These are phyloP conservation scores for Eucalyptus microcorys DNA, from an alignment of 345 rosid species.

Conservation along the genomic window DNA sequence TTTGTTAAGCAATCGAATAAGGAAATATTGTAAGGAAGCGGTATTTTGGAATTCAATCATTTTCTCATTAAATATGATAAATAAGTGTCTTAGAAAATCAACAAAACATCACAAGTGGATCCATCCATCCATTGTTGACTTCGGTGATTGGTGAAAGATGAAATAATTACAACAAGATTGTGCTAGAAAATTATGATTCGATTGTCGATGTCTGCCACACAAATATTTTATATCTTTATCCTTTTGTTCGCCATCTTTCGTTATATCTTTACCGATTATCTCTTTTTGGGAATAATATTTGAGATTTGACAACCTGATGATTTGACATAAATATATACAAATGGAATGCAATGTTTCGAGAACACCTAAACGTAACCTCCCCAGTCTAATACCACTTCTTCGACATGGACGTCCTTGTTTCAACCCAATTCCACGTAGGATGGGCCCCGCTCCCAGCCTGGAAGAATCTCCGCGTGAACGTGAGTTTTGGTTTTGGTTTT, in stretches of 20 bases:
- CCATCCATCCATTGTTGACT: no score
- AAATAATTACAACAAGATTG: background rate
- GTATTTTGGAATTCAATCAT: background rate
- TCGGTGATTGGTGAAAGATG: no score
- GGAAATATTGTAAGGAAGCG: background rate
- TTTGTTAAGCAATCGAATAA: background rate
- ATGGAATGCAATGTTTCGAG: background rate
- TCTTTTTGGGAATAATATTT: background rate
- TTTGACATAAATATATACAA: background rate
- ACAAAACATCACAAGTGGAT: no score
- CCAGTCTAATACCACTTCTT: background rate
- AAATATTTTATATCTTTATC: background rate
- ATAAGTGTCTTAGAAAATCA: background rate
- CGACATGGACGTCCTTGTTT: background rate
- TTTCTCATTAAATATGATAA: background rate
- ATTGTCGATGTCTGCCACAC: fast-evolving
- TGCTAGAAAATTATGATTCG: background rate
- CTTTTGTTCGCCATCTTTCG: background rate
- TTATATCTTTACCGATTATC: background rate
- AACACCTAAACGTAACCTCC: background rate
- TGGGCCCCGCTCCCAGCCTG: slow-evolving; percentile 2
- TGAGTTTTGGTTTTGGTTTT: background rate
- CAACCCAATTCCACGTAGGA: background rate
- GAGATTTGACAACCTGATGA: background rate
- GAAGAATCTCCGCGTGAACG: background rate